Conservation (phyloP, 2,329 filamentous ascomycete genomes). For the Verticillium tricorpus region DNA sequence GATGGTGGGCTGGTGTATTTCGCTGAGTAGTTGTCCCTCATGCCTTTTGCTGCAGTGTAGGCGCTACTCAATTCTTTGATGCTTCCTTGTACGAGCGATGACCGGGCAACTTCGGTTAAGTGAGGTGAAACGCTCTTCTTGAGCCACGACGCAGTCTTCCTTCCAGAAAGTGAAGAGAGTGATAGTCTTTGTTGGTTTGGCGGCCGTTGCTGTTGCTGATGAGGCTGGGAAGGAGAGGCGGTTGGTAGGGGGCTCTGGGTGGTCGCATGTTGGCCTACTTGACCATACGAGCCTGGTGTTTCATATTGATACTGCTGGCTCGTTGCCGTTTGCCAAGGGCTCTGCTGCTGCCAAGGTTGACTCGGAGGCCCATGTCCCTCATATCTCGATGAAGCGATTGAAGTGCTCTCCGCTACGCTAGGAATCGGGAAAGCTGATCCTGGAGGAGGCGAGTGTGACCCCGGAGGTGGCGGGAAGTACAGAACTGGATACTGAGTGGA, state of each 20-base stretch:
- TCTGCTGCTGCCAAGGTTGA: background rate
- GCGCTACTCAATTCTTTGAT: background rate
- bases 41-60: background rate
- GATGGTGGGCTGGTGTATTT: background rate
- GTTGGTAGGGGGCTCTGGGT: background rate
- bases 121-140: conserved; percentile 2
- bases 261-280: background rate
- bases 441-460: background rate
- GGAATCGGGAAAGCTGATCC: background rate
- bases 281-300: background rate
- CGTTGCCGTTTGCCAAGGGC: background rate
- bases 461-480: background rate
- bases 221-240: background rate
- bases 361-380: background rate
- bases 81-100: background rate
- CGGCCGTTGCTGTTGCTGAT: background rate
- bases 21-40: background rate
- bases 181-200: background rate
- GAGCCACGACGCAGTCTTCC: conserved; percentile 1
- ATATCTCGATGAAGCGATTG: background rate
- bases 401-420: background rate
- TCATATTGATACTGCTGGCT: background rate
- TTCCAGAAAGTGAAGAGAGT: background rate
- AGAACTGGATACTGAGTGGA: background rate
- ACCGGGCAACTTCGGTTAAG: background rate